A percentile compares a stretch with the other conserved stretches of the same genome.
Evolutionary conservation across 495 filamentous ascomycete genomes (phyloP).

Genomic region (Sordaria brevicollis): DNA sequence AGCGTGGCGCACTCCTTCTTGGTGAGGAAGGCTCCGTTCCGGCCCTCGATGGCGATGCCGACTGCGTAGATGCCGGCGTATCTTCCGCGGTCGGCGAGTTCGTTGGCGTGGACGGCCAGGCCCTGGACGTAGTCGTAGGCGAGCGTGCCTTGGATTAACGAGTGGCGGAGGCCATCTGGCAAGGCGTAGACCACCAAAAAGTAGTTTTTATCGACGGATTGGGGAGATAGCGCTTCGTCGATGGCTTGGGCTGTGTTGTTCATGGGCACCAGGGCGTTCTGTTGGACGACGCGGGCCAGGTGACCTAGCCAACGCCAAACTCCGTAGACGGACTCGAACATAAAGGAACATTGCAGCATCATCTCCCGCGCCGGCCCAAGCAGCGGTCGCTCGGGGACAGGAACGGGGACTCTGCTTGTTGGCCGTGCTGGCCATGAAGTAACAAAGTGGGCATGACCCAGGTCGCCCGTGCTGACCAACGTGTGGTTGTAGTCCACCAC

Average conservation of each 20-base stretch:
- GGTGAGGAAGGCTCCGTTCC: not conserved
- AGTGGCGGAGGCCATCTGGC: not conserved
- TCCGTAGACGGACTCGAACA: not conserved
- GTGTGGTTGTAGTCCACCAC: not conserved
- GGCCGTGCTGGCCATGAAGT: not conserved
- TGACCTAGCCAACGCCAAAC: not conserved
- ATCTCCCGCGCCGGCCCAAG: not conserved
- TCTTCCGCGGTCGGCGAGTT: not conserved
- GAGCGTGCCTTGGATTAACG: not conserved
- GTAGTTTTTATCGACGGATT: not conserved
- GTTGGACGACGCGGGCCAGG: not conserved
- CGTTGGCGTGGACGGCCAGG: not conserved
- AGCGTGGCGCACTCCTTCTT: not conserved
- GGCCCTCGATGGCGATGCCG: not conserved
- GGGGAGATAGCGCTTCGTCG: not conserved
- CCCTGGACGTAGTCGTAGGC: not conserved
- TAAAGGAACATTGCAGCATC: not conserved
- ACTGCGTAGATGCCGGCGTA: not conserved
- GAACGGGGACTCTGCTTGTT: not conserved
- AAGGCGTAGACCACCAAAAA: not conserved
- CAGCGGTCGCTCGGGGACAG: not conserved
- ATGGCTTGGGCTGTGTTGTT: not conserved
- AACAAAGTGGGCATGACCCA: not conserved
- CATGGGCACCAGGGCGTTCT: not conserved
- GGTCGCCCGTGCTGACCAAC: not conserved